phyloP scores from a whole-genome alignment of 768 basidiomycete species.

The Lactarius evosmus region DNA sequence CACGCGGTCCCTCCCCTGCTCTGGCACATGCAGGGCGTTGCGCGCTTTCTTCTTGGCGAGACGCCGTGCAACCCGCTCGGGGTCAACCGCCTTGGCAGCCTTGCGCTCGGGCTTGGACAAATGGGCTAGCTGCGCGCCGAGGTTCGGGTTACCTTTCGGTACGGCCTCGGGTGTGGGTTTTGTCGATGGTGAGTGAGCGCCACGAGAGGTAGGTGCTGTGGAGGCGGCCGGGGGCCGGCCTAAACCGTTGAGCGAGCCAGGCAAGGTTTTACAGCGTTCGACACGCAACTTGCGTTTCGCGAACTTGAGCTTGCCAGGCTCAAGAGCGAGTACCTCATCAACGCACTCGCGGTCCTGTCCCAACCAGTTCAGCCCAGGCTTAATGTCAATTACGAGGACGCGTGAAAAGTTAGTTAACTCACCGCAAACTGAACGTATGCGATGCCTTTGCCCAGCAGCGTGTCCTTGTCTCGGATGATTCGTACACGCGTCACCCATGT shows the following conservation, averaged over 20 bases:
- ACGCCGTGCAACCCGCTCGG: conserved; percentile 77
- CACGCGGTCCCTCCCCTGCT: conserved; percentile 44
- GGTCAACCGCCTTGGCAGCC: conserved; percentile 70
- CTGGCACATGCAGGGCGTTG: conserved; percentile 44
- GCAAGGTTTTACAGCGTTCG: conserved; percentile 81
- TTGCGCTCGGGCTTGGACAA: conserved; percentile 87
- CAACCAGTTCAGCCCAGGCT: background rate
- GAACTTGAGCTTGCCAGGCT: conserved; percentile 76
- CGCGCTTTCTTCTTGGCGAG: conserved; percentile 88
- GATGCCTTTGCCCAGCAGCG: conserved; percentile 93
- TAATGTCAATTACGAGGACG: background rate
- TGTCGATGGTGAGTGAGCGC: conserved; percentile 16
- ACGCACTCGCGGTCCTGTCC: conserved; percentile 83
- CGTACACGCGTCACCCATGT: conserved; percentile 83
- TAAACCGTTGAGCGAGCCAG: conserved; percentile 36
- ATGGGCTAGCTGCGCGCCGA: conserved; percentile 74
- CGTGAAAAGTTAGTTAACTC: conserved; percentile 35
- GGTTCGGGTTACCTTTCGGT: conserved; percentile 77
- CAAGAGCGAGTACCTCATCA: conserved; percentile 85
- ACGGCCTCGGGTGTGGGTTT: conserved; percentile 32
- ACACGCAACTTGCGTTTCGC: conserved; percentile 91
- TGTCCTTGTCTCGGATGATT: conserved; percentile 84
- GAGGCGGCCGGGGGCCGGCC: conserved; percentile 26
- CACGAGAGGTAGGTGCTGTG: conserved; percentile 18
- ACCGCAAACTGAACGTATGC: conserved; percentile 89